phyloP scores from a whole-genome alignment of 306 rosid genomes.

The Malus asiatica region DNA sequence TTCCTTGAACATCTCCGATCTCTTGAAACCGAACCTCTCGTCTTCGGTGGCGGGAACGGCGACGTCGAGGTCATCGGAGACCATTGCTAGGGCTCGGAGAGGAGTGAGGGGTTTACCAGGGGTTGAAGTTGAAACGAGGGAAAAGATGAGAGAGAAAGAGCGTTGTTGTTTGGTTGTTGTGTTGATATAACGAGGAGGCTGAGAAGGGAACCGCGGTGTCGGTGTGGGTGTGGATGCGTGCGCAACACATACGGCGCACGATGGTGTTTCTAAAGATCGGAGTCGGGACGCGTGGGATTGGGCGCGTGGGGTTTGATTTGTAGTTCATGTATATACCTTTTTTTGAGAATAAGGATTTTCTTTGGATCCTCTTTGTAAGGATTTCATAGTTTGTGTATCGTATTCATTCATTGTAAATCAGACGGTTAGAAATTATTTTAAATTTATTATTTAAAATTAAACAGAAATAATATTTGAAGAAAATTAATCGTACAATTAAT shows the following conservation, averaged over 20 bases:
- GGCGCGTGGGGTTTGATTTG: no score
- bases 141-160: no score
- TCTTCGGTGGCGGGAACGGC: conserved; percentile 13
- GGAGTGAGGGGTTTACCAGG: conserved; percentile 1
- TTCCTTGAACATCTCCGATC: conserved; percentile 69
- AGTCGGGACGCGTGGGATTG: no score
- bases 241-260: conserved; percentile 23
- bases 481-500: fast-evolving
- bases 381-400: no score
- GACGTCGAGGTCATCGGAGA: conserved; percentile 22
- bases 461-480: fast-evolving
- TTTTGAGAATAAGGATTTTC: no score
- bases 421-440: no score
- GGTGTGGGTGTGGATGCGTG: neutral
- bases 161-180: no score
- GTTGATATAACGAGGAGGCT: neutral
- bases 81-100: conserved; percentile 18
- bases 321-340: no score
- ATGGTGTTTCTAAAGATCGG: neutral
- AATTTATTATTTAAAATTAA: no score
- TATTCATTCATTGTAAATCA: no score
- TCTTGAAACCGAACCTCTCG: conserved; percentile 57
- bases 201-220: neutral
- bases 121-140: neutral
- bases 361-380: no score